These are phyloP conservation scores for Solanum dulcamara DNA, from an alignment of 257 asterid genomes.

Conservation along the genomic window DNA sequence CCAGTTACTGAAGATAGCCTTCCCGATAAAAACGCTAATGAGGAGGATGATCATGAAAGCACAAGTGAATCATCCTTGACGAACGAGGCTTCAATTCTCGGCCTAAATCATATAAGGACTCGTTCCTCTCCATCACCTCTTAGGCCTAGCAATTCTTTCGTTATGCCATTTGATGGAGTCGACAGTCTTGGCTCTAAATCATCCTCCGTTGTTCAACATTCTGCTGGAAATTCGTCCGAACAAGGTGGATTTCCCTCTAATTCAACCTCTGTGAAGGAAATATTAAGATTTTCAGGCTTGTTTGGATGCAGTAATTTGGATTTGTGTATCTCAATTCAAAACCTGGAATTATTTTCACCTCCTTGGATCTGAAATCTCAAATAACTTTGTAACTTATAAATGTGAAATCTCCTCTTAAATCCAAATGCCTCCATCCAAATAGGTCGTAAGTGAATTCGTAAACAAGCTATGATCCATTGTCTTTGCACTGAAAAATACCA, in stretches of 20 bases:
- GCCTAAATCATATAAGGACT: constrained; percentile 72
- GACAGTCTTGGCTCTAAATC: constrained; percentile 7
- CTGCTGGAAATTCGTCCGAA: constrained; percentile 24
- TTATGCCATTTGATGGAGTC: constrained; percentile 9
- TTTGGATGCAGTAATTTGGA: background rate
- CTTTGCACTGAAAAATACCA: background rate
- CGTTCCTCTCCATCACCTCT: constrained; percentile 48
- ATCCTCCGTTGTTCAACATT: constrained; percentile 12
- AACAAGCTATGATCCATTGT: background rate
- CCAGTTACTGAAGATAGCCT: background rate
- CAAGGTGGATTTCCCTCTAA: constrained; percentile 24
- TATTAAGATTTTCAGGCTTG: background rate
- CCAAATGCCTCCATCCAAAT: background rate
- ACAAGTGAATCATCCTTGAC: constrained; percentile 16
- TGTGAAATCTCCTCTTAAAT: background rate
- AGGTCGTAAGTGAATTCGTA: background rate
- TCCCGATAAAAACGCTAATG: constrained; percentile 8
- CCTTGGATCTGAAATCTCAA: background rate
- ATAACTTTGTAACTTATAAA: background rate
- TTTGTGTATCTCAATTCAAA: background rate
- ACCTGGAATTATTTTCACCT: background rate
- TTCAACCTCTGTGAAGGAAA: background rate
- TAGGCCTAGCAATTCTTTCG: constrained; percentile 17
- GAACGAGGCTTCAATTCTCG: constrained; percentile 43
- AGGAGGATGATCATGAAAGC: constrained; percentile 2